Conservation (phyloP, 768 basidiomycete species). For the Termitomyces eurrhizus region DNA sequence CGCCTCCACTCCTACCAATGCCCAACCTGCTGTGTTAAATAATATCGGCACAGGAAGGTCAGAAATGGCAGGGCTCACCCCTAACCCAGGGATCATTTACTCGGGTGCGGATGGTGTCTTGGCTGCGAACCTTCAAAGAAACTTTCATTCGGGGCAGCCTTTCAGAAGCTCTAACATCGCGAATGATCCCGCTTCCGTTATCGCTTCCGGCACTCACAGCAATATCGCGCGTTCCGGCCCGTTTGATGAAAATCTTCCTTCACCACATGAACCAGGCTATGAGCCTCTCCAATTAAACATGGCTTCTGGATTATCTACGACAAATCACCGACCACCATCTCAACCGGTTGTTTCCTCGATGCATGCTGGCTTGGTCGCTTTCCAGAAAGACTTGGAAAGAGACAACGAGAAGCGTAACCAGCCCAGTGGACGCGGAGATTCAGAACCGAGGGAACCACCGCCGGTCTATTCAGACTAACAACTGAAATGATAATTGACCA, state of each 20-base stretch:
- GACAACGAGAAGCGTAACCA: conserved; percentile 13
- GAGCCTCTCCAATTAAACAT: neutral
- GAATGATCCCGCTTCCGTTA: neutral
- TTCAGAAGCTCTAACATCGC: conserved; percentile 2
- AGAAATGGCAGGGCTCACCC: neutral
- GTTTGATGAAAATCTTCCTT: neutral
- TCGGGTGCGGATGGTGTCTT: neutral
- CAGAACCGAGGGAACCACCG: conserved; percentile 11
- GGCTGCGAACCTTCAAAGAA: neutral
- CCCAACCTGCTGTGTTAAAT: neutral
- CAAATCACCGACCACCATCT: neutral
- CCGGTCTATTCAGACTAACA: neutral
- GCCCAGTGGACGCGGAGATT: conserved; percentile 7
- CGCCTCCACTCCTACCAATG: neutral
- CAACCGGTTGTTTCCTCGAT: neutral
- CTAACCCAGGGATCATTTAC: neutral
- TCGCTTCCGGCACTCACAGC: neutral
- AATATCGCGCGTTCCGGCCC: neutral
- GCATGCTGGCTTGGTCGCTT: neutral
- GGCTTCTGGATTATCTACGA: neutral
- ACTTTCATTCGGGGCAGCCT: neutral
- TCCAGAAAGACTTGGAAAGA: conserved; percentile 3
- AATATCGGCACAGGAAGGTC: neutral
- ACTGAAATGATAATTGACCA: neutral
- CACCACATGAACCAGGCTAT: conserved; percentile 1